Evolutionary conservation across 2,329 filamentous ascomycete species (phyloP).

Genomic region (Westerdykella aurantiaca): DNA sequence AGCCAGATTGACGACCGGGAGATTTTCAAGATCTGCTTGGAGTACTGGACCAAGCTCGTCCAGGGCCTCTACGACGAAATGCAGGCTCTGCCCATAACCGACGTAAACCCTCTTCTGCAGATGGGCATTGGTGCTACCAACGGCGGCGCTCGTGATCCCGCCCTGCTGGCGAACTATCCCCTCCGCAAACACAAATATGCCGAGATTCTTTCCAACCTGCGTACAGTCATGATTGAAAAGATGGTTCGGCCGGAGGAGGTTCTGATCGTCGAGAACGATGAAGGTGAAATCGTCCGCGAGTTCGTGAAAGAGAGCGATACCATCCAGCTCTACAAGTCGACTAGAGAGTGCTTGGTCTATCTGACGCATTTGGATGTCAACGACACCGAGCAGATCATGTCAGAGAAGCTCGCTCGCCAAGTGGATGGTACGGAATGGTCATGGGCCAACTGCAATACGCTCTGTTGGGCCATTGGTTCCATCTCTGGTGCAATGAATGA

Average conservation of each 20-base stretch:
- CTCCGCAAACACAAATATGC: slow-evolving; percentile 97
- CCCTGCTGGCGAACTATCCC: slow-evolving; percentile 80
- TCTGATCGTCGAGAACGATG: slow-evolving; percentile 97
- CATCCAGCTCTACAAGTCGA: slow-evolving; percentile 98
- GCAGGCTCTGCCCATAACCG: slow-evolving; percentile 90
- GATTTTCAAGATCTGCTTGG: slow-evolving; percentile 98
- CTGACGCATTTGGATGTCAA: slow-evolving; percentile 95
- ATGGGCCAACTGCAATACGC: slow-evolving; percentile 98
- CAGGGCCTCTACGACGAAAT: slow-evolving; percentile 98
- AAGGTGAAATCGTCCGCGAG: slow-evolving; percentile 96
- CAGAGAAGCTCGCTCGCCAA: slow-evolving; percentile 90
- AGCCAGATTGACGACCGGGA: slow-evolving; percentile 98
- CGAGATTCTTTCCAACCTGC: slow-evolving; percentile 86
- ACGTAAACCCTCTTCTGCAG: slow-evolving; percentile 81
- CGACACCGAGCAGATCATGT: slow-evolving; percentile 98
- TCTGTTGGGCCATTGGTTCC: slow-evolving; percentile 98
- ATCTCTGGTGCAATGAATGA: slow-evolving; percentile 99
- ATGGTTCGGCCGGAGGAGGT: slow-evolving; percentile 99
- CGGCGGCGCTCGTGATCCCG: slow-evolving; percentile 78
- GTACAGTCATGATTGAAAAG: slow-evolving; percentile 99
- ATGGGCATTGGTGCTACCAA: slow-evolving; percentile 66
- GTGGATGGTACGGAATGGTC: slow-evolving; percentile 97
- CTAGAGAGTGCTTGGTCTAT: slow-evolving; percentile 92
- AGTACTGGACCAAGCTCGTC: slow-evolving; percentile 98
- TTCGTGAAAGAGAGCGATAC: slow-evolving; percentile 99